A percentile compares a stretch with the other conserved stretches of the same genome.
phyloP scores from a whole-genome alignment of 805 yeast genomes.

The Cyberlindnera suaveolens region DNA sequence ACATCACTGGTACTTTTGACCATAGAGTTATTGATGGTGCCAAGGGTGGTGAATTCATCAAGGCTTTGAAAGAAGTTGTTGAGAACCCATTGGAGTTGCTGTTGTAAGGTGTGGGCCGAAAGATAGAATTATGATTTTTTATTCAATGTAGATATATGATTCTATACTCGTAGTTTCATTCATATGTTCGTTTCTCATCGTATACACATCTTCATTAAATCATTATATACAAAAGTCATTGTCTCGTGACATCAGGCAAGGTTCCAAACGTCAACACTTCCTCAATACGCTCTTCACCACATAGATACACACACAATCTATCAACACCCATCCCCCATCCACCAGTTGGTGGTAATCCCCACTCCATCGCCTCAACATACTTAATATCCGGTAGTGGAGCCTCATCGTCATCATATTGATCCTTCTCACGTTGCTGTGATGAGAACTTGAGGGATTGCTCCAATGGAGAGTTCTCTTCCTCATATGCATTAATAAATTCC shows the following conservation, averaged over 20 bases:
- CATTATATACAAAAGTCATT: slow-evolving; percentile 27
- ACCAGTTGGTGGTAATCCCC: slow-evolving; percentile 96
- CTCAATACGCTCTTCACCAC: slow-evolving; percentile 61
- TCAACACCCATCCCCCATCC: slow-evolving; percentile 98
- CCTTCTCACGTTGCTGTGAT: slow-evolving; percentile 46
- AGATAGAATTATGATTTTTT: too few species aligned
- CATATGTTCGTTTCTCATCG: too few species aligned
- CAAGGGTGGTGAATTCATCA: slow-evolving; percentile 94
- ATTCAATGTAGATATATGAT: too few species aligned
- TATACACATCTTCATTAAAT: too few species aligned
- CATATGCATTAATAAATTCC: slow-evolving; percentile 90
- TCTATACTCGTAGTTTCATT: too few species aligned
- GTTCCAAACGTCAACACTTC: slow-evolving; percentile 72
- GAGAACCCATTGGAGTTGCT: slow-evolving; percentile 96
- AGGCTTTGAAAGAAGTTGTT: slow-evolving; percentile 80
- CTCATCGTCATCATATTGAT: slow-evolving; percentile 50
- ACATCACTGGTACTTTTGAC: slow-evolving; percentile 94
- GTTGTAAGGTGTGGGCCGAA: slow-evolving; percentile 39
- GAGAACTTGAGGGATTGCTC: slow-evolving; percentile 60
- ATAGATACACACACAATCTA: slow-evolving; percentile 73
- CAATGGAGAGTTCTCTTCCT: slow-evolving; percentile 88
- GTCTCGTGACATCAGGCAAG: slow-evolving; percentile 60
- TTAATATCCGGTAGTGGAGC: slow-evolving; percentile 63
- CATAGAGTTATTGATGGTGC: slow-evolving; percentile 98
- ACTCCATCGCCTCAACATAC: slow-evolving; percentile 74